Evolutionary conservation across 306 rosid species (phyloP).

Genomic region (Citrullus mucosospermus): DNA sequence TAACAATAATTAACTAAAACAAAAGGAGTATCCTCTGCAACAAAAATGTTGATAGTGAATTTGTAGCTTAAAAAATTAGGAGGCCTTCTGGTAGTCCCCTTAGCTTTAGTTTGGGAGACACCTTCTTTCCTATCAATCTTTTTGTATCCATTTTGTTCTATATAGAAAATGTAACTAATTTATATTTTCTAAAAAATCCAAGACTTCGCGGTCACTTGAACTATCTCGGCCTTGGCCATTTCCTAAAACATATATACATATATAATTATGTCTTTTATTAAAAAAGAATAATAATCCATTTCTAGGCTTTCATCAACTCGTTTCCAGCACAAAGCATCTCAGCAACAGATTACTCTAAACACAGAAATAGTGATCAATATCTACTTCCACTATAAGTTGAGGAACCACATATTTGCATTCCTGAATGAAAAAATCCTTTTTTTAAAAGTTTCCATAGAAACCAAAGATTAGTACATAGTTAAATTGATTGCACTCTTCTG

Average conservation of each 20-base stretch:
- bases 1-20: background rate
- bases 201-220: background rate
- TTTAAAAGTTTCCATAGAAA: background rate
- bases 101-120: background rate
- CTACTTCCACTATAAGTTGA: background rate
- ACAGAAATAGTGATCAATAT: background rate
- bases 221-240: background rate
- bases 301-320: background rate
- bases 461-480: background rate
- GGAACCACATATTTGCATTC: background rate
- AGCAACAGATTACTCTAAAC: background rate
- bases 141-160: background rate
- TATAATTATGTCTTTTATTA: background rate
- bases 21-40: background rate
- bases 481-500: background rate
- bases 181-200: background rate
- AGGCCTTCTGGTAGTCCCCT: background rate
- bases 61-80: background rate
- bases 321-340: background rate
- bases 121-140: background rate
- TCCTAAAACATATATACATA: background rate
- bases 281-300: background rate
- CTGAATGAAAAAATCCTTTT: background rate
- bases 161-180: background rate
- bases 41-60: background rate